Conservation (phyloP, 495 filamentous ascomycete species). For the Xylaria cubensis region DNA sequence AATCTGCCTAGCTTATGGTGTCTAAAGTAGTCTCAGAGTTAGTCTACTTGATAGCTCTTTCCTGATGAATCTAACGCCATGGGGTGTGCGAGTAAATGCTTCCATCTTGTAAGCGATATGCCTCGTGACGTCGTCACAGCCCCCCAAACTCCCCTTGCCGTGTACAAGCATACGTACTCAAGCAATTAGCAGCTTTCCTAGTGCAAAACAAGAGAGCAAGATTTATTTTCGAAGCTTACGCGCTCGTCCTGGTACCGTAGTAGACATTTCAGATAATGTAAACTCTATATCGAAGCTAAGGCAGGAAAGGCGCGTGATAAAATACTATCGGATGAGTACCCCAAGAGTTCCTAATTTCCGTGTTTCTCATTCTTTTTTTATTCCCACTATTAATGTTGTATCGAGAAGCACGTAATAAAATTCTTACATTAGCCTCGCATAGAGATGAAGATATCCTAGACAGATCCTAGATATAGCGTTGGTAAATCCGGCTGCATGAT, state of each 20-base stretch:
- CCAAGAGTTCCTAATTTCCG: background rate
- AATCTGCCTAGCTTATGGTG: background rate
- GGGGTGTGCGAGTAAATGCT: slow-evolving; percentile 2
- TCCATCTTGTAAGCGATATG: background rate
- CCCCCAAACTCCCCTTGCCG: background rate
- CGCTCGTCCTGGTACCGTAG: background rate
- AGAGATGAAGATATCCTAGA: background rate
- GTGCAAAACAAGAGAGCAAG: background rate
- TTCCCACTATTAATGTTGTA: background rate
- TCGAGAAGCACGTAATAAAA: slow-evolving; percentile 1
- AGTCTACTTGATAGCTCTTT: background rate
- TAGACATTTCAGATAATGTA: background rate
- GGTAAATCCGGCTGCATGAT: background rate
- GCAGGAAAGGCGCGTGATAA: background rate
- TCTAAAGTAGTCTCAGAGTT: slow-evolving; percentile 11
- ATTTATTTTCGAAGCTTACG: background rate
- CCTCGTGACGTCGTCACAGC: background rate
- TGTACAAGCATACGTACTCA: background rate
- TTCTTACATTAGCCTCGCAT: background rate
- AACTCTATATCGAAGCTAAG: background rate
- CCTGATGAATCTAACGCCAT: background rate
- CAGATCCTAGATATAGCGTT: background rate
- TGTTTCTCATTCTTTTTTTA: background rate
- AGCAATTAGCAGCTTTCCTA: background rate
- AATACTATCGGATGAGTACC: background rate